Base-by-base conservation (phyloP, 768 basidiomycete genomes). In the Leucogyrophana mollusca region DNA sequence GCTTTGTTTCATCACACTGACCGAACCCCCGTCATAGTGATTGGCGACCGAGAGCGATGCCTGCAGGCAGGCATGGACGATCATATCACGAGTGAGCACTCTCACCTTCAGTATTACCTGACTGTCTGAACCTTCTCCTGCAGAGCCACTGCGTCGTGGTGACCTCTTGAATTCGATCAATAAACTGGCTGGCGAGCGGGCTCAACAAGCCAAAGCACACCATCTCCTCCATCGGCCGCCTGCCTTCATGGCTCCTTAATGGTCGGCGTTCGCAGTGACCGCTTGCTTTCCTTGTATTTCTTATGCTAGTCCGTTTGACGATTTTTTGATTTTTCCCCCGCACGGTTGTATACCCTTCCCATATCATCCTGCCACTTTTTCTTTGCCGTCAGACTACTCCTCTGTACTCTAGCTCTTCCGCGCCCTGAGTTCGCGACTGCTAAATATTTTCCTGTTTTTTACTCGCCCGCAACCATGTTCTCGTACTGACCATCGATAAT, bases 121-220 rank as follows among this genome's bases (percentile, higher is more conserved):
- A 16, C 34, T 44, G 23, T 33, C 34, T 50, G 43, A 58, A 42
- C 25, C 13, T n/a, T 46, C 9, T 40, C 43, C 11, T 49, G 18
- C 52, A 89, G 88, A 92, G 72, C 89, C 89, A 1, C 61, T 91
- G 38, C 79, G 90, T 46, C 80, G 89, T 35, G 84, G 79, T 5
- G 89, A 92, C 58, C 76, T 91, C 6, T 65, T 90, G 49, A 90
- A 90, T 47, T 80, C 88, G 13, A 91, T 92, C 60, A 84, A 84
- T 59, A 87, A 87, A 64, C 78, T 90, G 38, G 87, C 85, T 11
- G 76, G 81, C 47, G 85, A 87, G 61, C 78, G 82, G 8, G 68
- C 63, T n/a, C 61, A 64, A 32, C 49, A 59, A 30, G 42, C 51
- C 27, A 67, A 63, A 42, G 64, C 67, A 36, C 66, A 55, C 1